Evolutionary conservation across 73 alveolate species (phyloP), one percentile per base, ranked within the genome.

Genomic region (Blepharisma japonicum): DNA sequence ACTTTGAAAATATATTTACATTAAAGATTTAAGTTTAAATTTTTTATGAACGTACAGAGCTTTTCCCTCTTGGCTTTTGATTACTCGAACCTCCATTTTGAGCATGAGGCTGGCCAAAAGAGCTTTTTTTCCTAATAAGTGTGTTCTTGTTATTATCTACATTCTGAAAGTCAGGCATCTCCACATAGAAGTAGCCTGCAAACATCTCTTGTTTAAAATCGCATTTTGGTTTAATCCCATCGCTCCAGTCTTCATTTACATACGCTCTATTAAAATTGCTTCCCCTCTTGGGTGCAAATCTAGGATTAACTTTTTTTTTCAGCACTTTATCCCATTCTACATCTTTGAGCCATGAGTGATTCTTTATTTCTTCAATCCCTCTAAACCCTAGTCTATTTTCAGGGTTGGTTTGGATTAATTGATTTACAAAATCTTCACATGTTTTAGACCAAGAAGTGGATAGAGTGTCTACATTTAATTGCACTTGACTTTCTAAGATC

Each of bases 381-480:
- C 27, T 9, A n/a, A 25, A 18, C 1, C 99, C 99, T 20, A 96
- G 88, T 68, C 99, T 83, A 77, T 89, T 76, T 51, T 50, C 46
- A 4, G 96, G 96, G n/a, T 83, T 86, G 55, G 94, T 79, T 77
- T 89, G 80, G 4, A 89, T 48, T n/a, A 93, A 61, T 78, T 86
- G 92, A 84, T 96, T 96, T 50, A 94, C 88, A 74, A 96, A 96
- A 89, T 96, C 99, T 38, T 96, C 97, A 6, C 92, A 97, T 56
- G 94, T 98, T 23, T 92, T 78, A 39, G 96, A 84, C 99, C 99
- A 96, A 49, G 97, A 96, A 6, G 82, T 83, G 25, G 80, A 54
- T 38, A 70, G 2, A 25, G 11, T 54, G n/a, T 23, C 9, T 70
- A 9, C 39, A 2, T 70, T 70, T 18, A 70, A 18, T 45, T 70